Evolutionary conservation across 2,329 filamentous ascomycete species (phyloP).

Genomic region (Gyromitra esculenta): DNA sequence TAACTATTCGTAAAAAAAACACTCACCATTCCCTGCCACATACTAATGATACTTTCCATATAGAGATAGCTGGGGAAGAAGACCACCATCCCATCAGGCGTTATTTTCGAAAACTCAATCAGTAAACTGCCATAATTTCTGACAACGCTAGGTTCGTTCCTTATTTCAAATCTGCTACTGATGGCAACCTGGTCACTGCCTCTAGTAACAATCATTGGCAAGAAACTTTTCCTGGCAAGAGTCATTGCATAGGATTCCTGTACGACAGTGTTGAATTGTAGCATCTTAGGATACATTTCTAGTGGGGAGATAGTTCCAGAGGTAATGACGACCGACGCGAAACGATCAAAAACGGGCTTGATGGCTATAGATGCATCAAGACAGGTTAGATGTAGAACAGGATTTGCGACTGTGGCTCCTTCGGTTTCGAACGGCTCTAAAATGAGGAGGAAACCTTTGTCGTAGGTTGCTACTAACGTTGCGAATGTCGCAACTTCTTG

Average conservation of each 20-base stretch:
- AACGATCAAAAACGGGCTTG: slow-evolving; percentile 95
- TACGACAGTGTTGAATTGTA: slow-evolving; percentile 89
- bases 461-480: slow-evolving; percentile 93
- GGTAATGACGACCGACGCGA: slow-evolving; percentile 97
- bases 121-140: slow-evolving; percentile 94
- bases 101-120: slow-evolving; percentile 94
- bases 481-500: slow-evolving; percentile 98
- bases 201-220: slow-evolving; percentile 96
- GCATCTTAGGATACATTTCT: slow-evolving; percentile 99
- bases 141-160: slow-evolving; percentile 95
- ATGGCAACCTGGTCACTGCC: slow-evolving; percentile 94
- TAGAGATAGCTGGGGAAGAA: slow-evolving; percentile 76
- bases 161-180: slow-evolving; percentile 91
- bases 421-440: slow-evolving; percentile 98
- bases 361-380: slow-evolving; percentile 98
- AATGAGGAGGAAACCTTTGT: slow-evolving; percentile 94
- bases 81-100: slow-evolving; percentile 96
- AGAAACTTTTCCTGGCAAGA: slow-evolving; percentile 88
- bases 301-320: slow-evolving; percentile 96
- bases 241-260: slow-evolving; percentile 99
- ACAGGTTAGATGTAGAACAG: slow-evolving; percentile 95
- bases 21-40: slow-evolving; percentile 85
- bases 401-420: slow-evolving; percentile 92
- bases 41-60: slow-evolving; percentile 55
- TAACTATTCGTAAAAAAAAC: background rate